phyloP scores from a whole-genome alignment of 352 stramenopile genomes.

The Globisporangium nodosum region DNA sequence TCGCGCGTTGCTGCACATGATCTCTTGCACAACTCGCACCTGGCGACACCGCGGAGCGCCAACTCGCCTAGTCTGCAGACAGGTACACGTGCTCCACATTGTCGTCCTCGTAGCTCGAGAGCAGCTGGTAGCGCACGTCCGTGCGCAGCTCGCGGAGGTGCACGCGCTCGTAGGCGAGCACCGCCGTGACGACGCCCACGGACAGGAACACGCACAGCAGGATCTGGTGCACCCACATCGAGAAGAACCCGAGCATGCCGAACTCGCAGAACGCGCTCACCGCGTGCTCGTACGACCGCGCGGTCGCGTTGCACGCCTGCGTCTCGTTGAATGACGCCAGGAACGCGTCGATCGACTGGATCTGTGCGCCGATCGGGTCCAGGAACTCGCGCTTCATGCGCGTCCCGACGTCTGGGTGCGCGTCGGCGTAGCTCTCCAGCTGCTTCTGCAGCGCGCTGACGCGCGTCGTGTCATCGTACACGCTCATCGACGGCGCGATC shows the following conservation, averaged over 20 bases:
- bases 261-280: conserved; percentile 68
- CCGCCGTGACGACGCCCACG: conserved; percentile 58
- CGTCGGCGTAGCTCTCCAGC: conserved; percentile 43
- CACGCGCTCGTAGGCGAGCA: conserved; percentile 76
- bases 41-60: neutral
- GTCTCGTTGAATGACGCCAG: conserved; percentile 32
- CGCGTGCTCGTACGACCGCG: conserved; percentile 38
- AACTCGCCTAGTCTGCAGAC: conserved; percentile 38
- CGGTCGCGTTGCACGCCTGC: conserved; percentile 47
- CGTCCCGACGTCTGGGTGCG: conserved; percentile 38
- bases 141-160: conserved; percentile 50
- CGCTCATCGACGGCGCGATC: conserved; percentile 18
- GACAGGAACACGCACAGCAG: conserved; percentile 74
- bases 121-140: conserved; percentile 66
- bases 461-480: conserved; percentile 23
- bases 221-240: conserved; percentile 84
- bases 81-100: conserved; percentile 78
- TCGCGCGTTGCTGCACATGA: too few species aligned
- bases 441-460: conserved; percentile 37
- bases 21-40: neutral
- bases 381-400: conserved; percentile 74
- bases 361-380: conserved; percentile 53
- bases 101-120: conserved; percentile 79
- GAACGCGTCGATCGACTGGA: conserved; percentile 23
- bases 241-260: conserved; percentile 78